These are phyloP conservation scores for Clonostachys chloroleuca DNA, from an alignment of 2,329 filamentous ascomycete genomes.

Conservation along the genomic window DNA sequence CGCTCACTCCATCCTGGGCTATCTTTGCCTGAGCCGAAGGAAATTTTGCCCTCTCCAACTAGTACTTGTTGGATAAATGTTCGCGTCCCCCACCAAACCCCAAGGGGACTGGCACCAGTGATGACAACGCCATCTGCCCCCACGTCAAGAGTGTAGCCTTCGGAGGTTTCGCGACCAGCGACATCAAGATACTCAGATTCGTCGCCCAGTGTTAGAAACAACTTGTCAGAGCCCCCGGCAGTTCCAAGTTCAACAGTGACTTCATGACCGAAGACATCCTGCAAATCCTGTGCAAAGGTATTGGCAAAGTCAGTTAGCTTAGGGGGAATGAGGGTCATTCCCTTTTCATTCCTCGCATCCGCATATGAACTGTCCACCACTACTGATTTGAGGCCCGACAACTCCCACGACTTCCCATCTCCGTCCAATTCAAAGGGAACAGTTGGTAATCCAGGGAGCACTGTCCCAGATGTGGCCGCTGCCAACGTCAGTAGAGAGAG, in stretches of 20 bases:
- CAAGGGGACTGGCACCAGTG: slow-evolving; percentile 46
- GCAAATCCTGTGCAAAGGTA: slow-evolving; percentile 34
- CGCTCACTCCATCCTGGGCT: slow-evolving; percentile 44
- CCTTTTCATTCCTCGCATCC: slow-evolving; percentile 31
- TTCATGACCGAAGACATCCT: slow-evolving; percentile 17
- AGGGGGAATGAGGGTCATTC: slow-evolving; percentile 47
- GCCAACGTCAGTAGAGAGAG: too few relatives aligned
- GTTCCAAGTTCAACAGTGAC: slow-evolving; percentile 16
- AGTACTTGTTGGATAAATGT: slow-evolving; percentile 47
- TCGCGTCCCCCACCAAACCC: slow-evolving; percentile 54
- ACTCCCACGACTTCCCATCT: slow-evolving; percentile 12
- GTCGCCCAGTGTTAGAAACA: slow-evolving; percentile 43
- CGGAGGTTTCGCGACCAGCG: slow-evolving; percentile 37
- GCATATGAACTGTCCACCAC: slow-evolving; percentile 37
- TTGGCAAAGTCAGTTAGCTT: slow-evolving; percentile 39
- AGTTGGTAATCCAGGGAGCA: slow-evolving; percentile 21
- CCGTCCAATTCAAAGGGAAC: slow-evolving; percentile 16
- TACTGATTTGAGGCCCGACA: slow-evolving; percentile 23
- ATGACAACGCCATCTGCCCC: slow-evolving; percentile 34
- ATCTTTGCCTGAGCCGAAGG: slow-evolving; percentile 37
- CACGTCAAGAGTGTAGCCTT: slow-evolving; percentile 42
- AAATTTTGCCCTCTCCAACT: slow-evolving; percentile 29
- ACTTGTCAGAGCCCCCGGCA: slow-evolving; percentile 4
- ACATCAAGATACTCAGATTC: slow-evolving; percentile 32
- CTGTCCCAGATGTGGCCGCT: too few relatives aligned